Evolutionary conservation across 805 yeast genomes (phyloP), one percentile per base, ranked within the genome.

Genomic region (Gaillardinia entomophila): DNA sequence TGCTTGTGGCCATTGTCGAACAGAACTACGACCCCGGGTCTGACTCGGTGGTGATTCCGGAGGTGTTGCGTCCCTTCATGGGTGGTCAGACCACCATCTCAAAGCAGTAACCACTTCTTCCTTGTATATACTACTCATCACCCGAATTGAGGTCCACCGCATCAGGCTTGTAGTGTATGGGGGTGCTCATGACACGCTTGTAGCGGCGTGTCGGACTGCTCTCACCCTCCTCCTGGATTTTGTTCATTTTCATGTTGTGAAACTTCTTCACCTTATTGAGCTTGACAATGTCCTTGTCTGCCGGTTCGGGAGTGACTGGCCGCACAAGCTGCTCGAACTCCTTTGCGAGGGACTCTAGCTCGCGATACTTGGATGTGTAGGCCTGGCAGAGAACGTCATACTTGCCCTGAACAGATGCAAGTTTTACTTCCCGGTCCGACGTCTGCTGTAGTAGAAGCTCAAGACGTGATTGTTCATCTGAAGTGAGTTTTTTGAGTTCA

Each of bases 1-100:
- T 89, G 1, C 78, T 92, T 13, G 71, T 89, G 14, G 96, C 97
- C 1, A 70, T 92, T n/a, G 62, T 90, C 4, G 98, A 92, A 59
- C 92, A 83, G 53, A 73, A 72, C 45, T 92, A 83, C 49, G 81
- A 87, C 40, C 72, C 78, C 3, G 55, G 43, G 3, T 68, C 73
- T 0, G 60, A 76, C 11, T 54, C 68, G 4, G 71, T 89, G 4
- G 41, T 50, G 10, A 73, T 89, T 32, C 97, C 97, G 4, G 57
- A 73, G 28, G 83, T 75, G 1, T 63, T 89, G 32, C 69, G 77
- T 39, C 72, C 74, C 6, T 87, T 64, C 48, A 82, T 89, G 95
- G 89, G 79, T 36, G 84, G 70, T 26, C 73, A 67, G 42, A 66
- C 61, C 12, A 38, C 39, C 15, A 60, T 61, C 15, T 37, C 32